Evolutionary conservation across 306 rosid genomes (phyloP).

Genomic region (Geum urbanum): DNA sequence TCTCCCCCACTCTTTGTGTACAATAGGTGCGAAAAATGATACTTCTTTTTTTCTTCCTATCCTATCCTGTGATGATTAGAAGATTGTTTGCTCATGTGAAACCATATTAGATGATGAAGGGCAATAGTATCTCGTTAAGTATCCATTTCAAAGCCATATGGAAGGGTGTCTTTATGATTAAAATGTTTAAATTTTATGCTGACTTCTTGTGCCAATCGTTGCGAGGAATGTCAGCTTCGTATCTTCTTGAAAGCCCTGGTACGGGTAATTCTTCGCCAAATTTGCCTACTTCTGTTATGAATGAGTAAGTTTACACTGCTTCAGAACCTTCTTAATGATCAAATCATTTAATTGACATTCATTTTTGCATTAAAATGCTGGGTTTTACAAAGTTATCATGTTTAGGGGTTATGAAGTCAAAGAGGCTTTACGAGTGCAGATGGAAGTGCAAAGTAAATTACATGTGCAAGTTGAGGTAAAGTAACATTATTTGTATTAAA

Average conservation of each 20-base stretch:
- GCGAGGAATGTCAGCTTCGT: slow-evolving; percentile 68
- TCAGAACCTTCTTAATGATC: slow-evolving; percentile 9
- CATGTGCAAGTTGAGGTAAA: slow-evolving; percentile 95
- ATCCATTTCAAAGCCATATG: background rate
- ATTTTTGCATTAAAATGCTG: slow-evolving; percentile 16
- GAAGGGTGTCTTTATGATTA: slow-evolving; percentile 1
- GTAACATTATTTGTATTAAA: slow-evolving; percentile 15
- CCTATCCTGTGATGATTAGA: background rate
- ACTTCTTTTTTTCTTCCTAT: slow-evolving; percentile 13
- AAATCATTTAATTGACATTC: slow-evolving; percentile 9
- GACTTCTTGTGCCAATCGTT: slow-evolving; percentile 38
- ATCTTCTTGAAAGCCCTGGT: slow-evolving; percentile 80
- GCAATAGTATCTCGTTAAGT: background rate
- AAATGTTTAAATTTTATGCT: slow-evolving; percentile 24
- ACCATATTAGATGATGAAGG: slow-evolving; percentile 3
- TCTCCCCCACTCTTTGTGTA: background rate
- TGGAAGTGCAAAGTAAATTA: slow-evolving; percentile 94
- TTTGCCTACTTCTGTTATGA: slow-evolving; percentile 64
- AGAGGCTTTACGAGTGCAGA: slow-evolving; percentile 89
- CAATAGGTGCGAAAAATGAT: background rate
- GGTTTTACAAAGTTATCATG: slow-evolving; percentile 19
- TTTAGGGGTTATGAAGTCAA: slow-evolving; percentile 91
- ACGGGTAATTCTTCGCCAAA: slow-evolving; percentile 66
- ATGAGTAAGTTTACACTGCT: slow-evolving; percentile 53
- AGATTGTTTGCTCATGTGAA: slow-evolving; percentile 7